phyloP scores from a whole-genome alignment of 1,284 basidiomycete genomes.

The Mycosarcoma maydis region DNA sequence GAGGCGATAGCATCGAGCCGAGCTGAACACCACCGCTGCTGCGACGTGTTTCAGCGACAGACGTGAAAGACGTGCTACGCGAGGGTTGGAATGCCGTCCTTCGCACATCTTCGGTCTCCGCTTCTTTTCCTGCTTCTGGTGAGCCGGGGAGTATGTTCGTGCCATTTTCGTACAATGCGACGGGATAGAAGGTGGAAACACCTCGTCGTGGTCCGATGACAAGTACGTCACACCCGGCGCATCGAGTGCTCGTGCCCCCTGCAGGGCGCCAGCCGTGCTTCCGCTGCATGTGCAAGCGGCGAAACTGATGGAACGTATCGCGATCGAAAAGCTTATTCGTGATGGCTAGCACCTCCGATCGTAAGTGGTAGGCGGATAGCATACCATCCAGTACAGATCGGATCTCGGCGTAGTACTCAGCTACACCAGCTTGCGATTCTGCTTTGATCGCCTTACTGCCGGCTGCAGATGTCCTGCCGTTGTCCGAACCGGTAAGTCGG shows the following conservation, averaged over 20 bases:
- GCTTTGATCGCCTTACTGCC: slow-evolving; percentile 36
- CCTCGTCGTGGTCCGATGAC: slow-evolving; percentile 27
- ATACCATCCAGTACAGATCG: slow-evolving; percentile 88
- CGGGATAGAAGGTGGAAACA: not conserved
- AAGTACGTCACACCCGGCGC: slow-evolving; percentile 23
- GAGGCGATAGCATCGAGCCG: slow-evolving; percentile 20
- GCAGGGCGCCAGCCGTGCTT: slow-evolving; percentile 67
- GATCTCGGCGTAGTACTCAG: slow-evolving; percentile 82
- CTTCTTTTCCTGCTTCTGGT: slow-evolving; percentile 1
- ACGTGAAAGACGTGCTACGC: slow-evolving; percentile 12
- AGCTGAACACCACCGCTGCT: not conserved
- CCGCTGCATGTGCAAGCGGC: slow-evolving; percentile 67
- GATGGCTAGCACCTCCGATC: slow-evolving; percentile 88
- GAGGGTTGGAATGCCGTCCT: slow-evolving; percentile 8
- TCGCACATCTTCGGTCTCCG: slow-evolving; percentile 3
- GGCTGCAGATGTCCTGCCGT: slow-evolving; percentile 69
- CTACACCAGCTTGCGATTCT: slow-evolving; percentile 7
- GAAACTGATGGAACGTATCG: slow-evolving; percentile 81
- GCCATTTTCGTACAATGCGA: too few species aligned
- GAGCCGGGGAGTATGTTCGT: not conserved
- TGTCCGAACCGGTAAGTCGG: slow-evolving; percentile 72
- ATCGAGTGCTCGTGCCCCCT: slow-evolving; percentile 10
- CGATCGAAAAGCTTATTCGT: slow-evolving; percentile 83
- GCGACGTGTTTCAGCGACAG: not conserved
- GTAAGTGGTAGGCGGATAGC: slow-evolving; percentile 90